Evolutionary conservation across 805 yeast species (phyloP).

Genomic region (Metschnikowia gelsemii): DNA sequence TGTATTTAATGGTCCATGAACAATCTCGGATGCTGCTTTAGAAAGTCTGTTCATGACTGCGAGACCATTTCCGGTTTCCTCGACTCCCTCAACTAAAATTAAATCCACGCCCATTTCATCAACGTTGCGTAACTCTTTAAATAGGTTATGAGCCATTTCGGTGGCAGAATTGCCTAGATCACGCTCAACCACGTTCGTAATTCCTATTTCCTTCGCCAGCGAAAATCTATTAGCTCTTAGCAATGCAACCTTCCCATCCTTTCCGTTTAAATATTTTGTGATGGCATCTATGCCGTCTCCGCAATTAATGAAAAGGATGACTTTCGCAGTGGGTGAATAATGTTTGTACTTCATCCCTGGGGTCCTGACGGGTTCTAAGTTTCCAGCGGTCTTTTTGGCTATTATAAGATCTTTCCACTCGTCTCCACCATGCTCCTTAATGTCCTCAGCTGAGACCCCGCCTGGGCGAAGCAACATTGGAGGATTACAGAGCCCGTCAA

Average conservation of each 20-base stretch:
- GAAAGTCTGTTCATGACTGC: slow-evolving; percentile 91
- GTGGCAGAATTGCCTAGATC: slow-evolving; percentile 47
- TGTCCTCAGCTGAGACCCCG: slow-evolving; percentile 81
- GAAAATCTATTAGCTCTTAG: slow-evolving; percentile 44
- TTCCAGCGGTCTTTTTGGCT: slow-evolving; percentile 65
- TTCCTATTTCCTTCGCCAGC: slow-evolving; percentile 19
- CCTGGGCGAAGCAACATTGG: slow-evolving; percentile 94
- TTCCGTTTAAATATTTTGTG: slow-evolving; percentile 22
- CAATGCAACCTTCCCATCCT: slow-evolving; percentile 47
- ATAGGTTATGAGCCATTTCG: slow-evolving; percentile 74
- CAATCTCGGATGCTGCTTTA: slow-evolving; percentile 69
- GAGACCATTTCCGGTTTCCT: slow-evolving; percentile 74
- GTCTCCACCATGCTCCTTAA: slow-evolving; percentile 61
- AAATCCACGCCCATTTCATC: slow-evolving; percentile 68
- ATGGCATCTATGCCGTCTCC: slow-evolving; percentile 43
- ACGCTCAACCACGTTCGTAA: slow-evolving; percentile 26
- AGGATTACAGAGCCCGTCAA: slow-evolving; percentile 82
- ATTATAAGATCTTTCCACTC: slow-evolving; percentile 63
- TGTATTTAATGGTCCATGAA: slow-evolving; percentile 1
- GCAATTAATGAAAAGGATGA: slow-evolving; percentile 58
- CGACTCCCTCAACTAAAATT: slow-evolving; percentile 83
- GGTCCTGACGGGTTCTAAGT: slow-evolving; percentile 71
- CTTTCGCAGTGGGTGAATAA: slow-evolving; percentile 88
- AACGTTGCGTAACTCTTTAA: slow-evolving; percentile 68
- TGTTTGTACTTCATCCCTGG: slow-evolving; percentile 99